Base-by-base conservation (phyloP, 1,284 basidiomycete species). In the Paramarasmius palmivorus region DNA sequence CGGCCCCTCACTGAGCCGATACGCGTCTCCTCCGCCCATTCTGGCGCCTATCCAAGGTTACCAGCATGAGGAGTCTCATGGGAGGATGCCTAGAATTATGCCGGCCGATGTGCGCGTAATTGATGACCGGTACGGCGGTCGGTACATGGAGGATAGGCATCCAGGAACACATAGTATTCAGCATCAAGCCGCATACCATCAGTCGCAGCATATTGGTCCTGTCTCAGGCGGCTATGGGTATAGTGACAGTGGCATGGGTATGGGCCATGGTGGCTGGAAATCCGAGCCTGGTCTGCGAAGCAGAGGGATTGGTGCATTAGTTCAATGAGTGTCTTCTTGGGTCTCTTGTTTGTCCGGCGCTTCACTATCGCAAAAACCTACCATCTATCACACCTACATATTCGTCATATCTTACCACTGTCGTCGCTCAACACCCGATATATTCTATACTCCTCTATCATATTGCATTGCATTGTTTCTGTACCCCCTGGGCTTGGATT, bases 1-100 rank as follows among this genome's bases (percentile, higher is more conserved):
- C 19, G 55, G 44, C 17, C 55, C 55, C 12, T 57, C 59, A 45
- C 26, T 56, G 25, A 54, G 57, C 6, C 68, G 78, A 25, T 79
- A 76, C 53, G 72, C 74, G 17, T 79, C 76, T 0, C 79, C 81
- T 0, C 79, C 81, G n/a, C 80, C 79, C 0, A 71, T 70, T 7
- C 68, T 83, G 32, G 81, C 81, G 19, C 81, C 81, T 2, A 78
- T 83, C 46, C 81, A 82, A 41, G 75, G 76, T 25, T 73, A 74
- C 17, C 65, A 68, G 34, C 54, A 46, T 50, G 45, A 62, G 74
- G 3, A 67, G 70, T 45, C 69, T 73, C 47, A 65, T 72, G 22
- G 65, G 66, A 20, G 49, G 22, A 38, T 50, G 49, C 36, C 37
- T 4, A 50, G 49, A 35, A 52, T 17, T 35, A 44, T 47, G 15